These are phyloP conservation scores for Geotrichum macrosporum DNA, from an alignment of 1,139 yeast genomes.

Conservation along the genomic window DNA sequence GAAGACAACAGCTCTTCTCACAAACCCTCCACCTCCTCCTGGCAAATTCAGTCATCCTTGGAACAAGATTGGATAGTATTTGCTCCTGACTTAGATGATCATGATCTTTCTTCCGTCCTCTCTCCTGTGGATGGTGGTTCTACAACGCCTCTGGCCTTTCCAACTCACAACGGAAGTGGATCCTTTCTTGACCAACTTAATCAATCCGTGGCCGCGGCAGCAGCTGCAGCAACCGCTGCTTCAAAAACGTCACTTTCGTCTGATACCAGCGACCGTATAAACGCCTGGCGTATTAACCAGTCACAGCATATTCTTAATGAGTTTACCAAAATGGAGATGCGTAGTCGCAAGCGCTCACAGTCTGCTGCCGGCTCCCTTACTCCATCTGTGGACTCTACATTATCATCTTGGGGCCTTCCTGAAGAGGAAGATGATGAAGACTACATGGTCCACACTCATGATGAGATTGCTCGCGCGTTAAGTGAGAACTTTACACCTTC, in stretches of 20 bases:
- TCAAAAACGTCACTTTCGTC: conserved; percentile 29
- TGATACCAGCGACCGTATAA: conserved; percentile 38
- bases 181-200: conserved; percentile 27
- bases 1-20: not conserved
- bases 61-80: conserved; percentile 17
- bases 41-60: conserved; percentile 7
- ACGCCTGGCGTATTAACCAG: conserved; percentile 42
- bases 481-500: not conserved
- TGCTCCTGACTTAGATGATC: conserved; percentile 6
- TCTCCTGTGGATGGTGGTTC: conserved; percentile 22
- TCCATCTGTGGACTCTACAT: conserved; percentile 1
- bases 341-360: conserved; percentile 17
- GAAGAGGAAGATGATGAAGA: conserved; percentile 15
- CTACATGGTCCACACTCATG: conserved; percentile 9
- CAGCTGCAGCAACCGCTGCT: conserved; percentile 16
- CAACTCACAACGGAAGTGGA: conserved; percentile 39
- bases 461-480: conserved; percentile 10
- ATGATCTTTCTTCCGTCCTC: conserved; percentile 4
- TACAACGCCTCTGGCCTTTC: conserved; percentile 35
- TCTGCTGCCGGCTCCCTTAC: not conserved
- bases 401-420: conserved; percentile 21
- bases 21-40: not conserved
- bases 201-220: conserved; percentile 11
- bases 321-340: conserved; percentile 31
- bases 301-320: conserved; percentile 36